Conservation (phyloP, 495 filamentous ascomycete species). For the Pyronema omphalodes region DNA sequence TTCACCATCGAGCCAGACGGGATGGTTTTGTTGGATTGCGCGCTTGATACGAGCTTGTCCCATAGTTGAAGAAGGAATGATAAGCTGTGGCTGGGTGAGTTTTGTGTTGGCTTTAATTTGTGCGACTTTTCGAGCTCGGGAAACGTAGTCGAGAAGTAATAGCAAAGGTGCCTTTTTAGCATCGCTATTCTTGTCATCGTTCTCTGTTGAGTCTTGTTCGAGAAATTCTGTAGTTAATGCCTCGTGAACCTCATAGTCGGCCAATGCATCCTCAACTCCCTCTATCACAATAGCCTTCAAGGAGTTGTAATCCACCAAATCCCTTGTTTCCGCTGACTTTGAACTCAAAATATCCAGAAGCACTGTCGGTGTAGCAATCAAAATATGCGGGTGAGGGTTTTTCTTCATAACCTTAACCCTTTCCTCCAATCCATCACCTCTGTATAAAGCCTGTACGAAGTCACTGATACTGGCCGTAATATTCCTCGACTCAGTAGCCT, state of each 20-base stretch:
- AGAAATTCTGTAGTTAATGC: background rate
- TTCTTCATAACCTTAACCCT: conserved; percentile 8
- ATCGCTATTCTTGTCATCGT: background rate
- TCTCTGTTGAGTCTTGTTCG: background rate
- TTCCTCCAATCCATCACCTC: conserved; percentile 4
- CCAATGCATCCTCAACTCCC: conserved; percentile 16
- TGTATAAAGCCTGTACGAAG: conserved; percentile 19
- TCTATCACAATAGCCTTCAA: conserved; percentile 19
- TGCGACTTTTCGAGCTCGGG: conserved; percentile 6
- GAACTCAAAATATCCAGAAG: conserved; percentile 16
- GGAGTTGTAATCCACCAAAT: conserved; percentile 13
- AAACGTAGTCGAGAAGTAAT: conserved; percentile 19
- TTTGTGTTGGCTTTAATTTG: background rate
- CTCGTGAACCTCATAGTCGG: background rate
- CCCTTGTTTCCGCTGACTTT: conserved; percentile 3
- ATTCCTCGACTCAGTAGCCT: conserved; percentile 8
- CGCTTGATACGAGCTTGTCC: conserved; percentile 8
- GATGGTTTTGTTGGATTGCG: conserved; percentile 10
- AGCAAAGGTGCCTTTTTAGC: conserved; percentile 8
- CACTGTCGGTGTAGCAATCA: conserved; percentile 16
- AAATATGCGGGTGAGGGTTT: conserved; percentile 17
- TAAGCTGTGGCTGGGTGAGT: conserved; percentile 14
- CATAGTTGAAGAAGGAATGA: conserved; percentile 14
- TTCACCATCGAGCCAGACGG: conserved; percentile 7
- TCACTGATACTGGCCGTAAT: conserved; percentile 2